These are phyloP conservation scores for Echria macrotheca DNA, from an alignment of 495 filamentous ascomycete genomes.

Conservation along the genomic window DNA sequence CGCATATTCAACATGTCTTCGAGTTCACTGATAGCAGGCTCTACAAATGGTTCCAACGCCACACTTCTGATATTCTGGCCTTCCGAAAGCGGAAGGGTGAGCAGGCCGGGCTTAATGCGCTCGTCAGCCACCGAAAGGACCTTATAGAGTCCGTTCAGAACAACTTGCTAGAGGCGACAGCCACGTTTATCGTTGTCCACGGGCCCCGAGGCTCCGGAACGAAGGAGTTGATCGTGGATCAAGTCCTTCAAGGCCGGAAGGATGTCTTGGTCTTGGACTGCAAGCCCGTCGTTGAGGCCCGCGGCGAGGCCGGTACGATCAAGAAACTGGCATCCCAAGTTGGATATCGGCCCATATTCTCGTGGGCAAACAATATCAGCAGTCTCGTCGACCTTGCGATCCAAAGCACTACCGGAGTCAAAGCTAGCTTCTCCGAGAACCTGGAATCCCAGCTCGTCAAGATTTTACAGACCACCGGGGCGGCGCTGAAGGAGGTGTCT, in stretches of 20 bases:
- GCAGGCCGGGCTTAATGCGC: constrained; percentile 65
- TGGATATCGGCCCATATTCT: constrained; percentile 90
- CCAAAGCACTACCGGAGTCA: constrained; percentile 88
- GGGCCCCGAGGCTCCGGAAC: constrained; percentile 91
- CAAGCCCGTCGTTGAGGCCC: constrained; percentile 87
- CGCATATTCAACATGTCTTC: constrained; percentile 73
- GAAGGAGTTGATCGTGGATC: constrained; percentile 77
- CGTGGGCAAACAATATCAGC: constrained; percentile 91
- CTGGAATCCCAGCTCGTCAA: constrained; percentile 86
- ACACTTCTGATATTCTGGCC: constrained; percentile 64
- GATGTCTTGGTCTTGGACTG: constrained; percentile 90
- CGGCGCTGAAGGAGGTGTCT: constrained; percentile 71
- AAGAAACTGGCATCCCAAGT: constrained; percentile 74
- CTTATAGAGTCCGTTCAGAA: constrained; percentile 73
- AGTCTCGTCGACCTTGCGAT: constrained; percentile 88
- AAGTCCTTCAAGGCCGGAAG: constrained; percentile 68
- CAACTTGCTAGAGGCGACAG: constrained; percentile 81
- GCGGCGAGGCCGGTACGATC: constrained; percentile 86
- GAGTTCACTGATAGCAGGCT: constrained; percentile 64
- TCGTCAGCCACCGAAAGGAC: constrained; percentile 83
- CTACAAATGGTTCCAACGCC: constrained; percentile 74
- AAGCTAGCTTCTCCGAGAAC: constrained; percentile 92
- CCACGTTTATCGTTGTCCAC: constrained; percentile 92
- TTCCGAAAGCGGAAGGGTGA: constrained; percentile 48
- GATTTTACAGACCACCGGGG: constrained; percentile 81